Evolutionary conservation across 2,329 filamentous ascomycete species (phyloP).

Genomic region (Ophiostoma australiae): DNA sequence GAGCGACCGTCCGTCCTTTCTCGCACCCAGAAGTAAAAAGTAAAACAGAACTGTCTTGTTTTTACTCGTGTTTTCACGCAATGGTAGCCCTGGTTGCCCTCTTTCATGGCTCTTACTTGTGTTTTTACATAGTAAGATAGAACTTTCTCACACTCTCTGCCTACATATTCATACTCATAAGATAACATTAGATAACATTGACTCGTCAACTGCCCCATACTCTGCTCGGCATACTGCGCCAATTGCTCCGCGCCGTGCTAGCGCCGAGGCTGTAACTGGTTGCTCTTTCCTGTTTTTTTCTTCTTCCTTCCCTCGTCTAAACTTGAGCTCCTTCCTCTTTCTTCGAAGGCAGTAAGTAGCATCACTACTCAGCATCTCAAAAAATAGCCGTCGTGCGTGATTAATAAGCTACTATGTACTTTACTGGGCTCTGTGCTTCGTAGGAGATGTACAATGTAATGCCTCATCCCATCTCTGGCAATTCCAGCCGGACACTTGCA

Average conservation of each 20-base stretch:
- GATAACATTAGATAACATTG: background rate
- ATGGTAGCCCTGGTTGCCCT: background rate
- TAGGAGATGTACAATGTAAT: background rate
- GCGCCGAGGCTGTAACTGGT: conserved; percentile 6
- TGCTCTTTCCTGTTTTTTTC: background rate
- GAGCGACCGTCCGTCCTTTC: conserved; percentile 6
- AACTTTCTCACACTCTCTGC: background rate
- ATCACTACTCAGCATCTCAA: background rate
- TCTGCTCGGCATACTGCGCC: conserved; percentile 14
- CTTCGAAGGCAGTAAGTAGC: background rate
- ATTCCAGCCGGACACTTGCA: conserved; percentile 3
- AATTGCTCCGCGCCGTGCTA: conserved; percentile 14
- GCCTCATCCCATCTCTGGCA: background rate
- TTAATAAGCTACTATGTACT: background rate
- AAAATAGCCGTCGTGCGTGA: background rate
- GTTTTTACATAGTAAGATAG: background rate
- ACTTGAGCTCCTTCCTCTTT: conserved; percentile 3
- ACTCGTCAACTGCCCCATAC: background rate
- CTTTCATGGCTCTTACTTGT: too few relatives aligned
- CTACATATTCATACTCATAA: background rate
- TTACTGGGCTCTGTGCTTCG: too few relatives aligned
- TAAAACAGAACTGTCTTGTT: background rate
- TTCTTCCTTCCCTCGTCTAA: background rate
- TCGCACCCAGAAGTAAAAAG: background rate
- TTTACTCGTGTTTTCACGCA: background rate